Percentiles rank a stretch among this genome's conserved stretches.
These are phyloP conservation scores for Psilocybe azurescens DNA, from an alignment of 768 basidiomycete species.

Conservation along the genomic window DNA sequence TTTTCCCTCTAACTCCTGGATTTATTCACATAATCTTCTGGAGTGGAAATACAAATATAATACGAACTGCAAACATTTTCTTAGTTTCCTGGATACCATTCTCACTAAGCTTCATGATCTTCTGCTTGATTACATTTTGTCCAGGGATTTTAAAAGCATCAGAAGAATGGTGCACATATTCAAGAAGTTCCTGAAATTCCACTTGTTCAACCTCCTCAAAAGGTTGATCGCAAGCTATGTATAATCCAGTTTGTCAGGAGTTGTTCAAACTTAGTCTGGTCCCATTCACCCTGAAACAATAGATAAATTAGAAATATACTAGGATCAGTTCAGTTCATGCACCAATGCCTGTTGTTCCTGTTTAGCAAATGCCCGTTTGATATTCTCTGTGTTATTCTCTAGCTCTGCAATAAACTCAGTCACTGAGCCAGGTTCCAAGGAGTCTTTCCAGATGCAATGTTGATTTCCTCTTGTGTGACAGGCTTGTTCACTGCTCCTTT, in stretches of 20 bases:
- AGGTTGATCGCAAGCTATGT: conserved; percentile 20
- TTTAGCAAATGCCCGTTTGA: conserved; percentile 2
- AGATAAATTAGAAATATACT: neutral
- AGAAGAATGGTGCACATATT: conserved; percentile 1
- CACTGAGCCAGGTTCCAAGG: neutral
- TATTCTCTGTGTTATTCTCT: neutral
- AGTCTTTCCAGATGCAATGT: conserved; percentile 7
- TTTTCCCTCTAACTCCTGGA: conserved; percentile 17
- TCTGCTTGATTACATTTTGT: neutral
- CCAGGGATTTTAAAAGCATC: conserved; percentile 6
- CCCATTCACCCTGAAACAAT: conserved; percentile 7
- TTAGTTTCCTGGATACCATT: conserved; percentile 12
- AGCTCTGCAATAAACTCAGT: neutral
- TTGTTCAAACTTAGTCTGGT: conserved; percentile 15
- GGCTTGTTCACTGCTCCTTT: neutral
- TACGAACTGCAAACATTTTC: conserved; percentile 24
- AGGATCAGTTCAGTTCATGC: neutral
- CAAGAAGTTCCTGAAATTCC: conserved; percentile 7
- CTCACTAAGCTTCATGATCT: conserved; percentile 25
- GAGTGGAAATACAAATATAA: neutral
- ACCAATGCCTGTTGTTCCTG: neutral
- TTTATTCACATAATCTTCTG: neutral
- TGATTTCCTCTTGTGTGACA: neutral
- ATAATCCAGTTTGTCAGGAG: conserved; percentile 19
- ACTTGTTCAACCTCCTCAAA: conserved; percentile 21